Conservation (phyloP, 1,284 basidiomycete species). For the Gymnopus androsaceus region DNA sequence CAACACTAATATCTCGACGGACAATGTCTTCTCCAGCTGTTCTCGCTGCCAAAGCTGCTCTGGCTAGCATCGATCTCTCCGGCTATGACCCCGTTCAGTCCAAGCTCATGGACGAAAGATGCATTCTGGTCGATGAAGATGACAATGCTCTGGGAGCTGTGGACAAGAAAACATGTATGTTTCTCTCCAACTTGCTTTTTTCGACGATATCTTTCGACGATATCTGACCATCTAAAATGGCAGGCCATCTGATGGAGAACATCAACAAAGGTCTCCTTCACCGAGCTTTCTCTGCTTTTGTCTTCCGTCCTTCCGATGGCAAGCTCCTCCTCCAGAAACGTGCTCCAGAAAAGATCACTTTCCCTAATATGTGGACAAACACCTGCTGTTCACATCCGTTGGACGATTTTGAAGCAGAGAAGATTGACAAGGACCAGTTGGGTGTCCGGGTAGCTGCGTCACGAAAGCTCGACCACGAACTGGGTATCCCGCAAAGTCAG, state of each 20-base stretch:
- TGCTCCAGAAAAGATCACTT: constrained; percentile 98
- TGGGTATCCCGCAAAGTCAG: constrained; percentile 85
- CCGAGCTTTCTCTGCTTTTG: constrained; percentile 96
- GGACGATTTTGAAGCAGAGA: constrained; percentile 85
- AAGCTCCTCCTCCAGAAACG: constrained; percentile 95
- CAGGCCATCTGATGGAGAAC: constrained; percentile 97
- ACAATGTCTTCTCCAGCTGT: constrained; percentile 59
- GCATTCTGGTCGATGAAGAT: constrained; percentile 92
- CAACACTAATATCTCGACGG: constrained; percentile 9
- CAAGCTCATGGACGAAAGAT: constrained; percentile 95
- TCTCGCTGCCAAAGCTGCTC: constrained; percentile 57
- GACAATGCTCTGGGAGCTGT: constrained; percentile 89
- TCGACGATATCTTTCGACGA: too few relatives aligned
- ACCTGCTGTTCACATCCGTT: constrained; percentile 99
- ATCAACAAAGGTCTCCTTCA: constrained; percentile 95
- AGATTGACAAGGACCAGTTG: constrained; percentile 77
- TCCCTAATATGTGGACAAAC: constrained; percentile 99
- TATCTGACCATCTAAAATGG: background rate
- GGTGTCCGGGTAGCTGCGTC: constrained; percentile 90
- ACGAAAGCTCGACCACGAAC: constrained; percentile 95
- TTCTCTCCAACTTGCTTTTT: constrained; percentile 1
- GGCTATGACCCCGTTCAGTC: constrained; percentile 80
- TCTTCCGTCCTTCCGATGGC: constrained; percentile 93
- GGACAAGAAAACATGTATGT: constrained; percentile 95
- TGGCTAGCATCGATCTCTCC: constrained; percentile 74